Percentiles rank a stretch among this genome's conserved stretches.
These are phyloP conservation scores for Papiliotrema flavescens DNA, from an alignment of 1,284 basidiomycete genomes.

Conservation along the genomic window DNA sequence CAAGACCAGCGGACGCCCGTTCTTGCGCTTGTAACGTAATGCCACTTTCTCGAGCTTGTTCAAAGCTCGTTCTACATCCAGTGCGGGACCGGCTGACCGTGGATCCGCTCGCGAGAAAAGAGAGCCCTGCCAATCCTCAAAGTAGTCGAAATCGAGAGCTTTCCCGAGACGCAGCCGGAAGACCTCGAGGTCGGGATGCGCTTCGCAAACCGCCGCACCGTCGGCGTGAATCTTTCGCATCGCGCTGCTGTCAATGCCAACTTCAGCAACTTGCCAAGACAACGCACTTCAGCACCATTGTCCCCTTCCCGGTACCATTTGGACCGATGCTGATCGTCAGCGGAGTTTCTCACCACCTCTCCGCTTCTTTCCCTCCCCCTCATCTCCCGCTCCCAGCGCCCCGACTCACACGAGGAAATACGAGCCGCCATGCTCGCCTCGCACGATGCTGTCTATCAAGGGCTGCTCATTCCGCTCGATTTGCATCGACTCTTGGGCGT, in stretches of 20 bases:
- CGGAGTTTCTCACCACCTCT: too few relatives aligned
- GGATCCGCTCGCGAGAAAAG: constrained; percentile 76
- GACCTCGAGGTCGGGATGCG: constrained; percentile 65
- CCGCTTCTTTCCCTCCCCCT: too few relatives aligned
- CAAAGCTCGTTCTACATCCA: constrained; percentile 79
- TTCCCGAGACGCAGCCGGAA: constrained; percentile 78
- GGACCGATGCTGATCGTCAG: neutral
- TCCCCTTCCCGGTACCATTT: constrained; percentile 60
- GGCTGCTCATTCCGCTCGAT: constrained; percentile 69
- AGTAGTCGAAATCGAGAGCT: constrained; percentile 54
- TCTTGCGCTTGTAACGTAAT: constrained; percentile 57
- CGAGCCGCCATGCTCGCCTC: constrained; percentile 65
- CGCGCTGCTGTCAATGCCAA: constrained; percentile 40
- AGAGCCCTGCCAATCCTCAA: constrained; percentile 65
- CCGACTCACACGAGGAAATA: constrained; percentile 69
- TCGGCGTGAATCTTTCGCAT: constrained; percentile 72
- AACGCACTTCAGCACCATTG: constrained; percentile 66
- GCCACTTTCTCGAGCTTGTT: constrained; percentile 86
- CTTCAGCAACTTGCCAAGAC: neutral
- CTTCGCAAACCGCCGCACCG: constrained; percentile 49
- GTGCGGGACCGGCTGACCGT: constrained; percentile 71
- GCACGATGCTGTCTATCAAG: constrained; percentile 69
- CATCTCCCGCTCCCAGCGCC: too few relatives aligned
- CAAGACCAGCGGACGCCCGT: constrained; percentile 66
- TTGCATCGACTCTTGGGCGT: constrained; percentile 56